Percentiles rank a stretch among this genome's conserved stretches.
phyloP scores from a whole-genome alignment of 2,329 filamentous ascomycete species.

The Ascochyta pisi region DNA sequence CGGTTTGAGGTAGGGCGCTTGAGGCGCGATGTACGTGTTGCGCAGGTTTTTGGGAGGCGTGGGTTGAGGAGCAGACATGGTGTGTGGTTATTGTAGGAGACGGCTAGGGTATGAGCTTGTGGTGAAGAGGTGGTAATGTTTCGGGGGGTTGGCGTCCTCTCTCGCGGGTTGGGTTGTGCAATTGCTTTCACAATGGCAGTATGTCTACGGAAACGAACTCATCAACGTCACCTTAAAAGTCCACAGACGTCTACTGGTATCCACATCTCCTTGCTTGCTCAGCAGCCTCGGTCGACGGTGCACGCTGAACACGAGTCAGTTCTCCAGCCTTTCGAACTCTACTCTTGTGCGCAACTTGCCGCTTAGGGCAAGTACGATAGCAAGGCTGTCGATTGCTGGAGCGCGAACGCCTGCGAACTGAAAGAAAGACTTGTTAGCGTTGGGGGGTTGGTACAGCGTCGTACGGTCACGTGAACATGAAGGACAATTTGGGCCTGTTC shows the following conservation, averaged over 20 bases:
- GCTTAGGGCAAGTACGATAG: conserved; percentile 27
- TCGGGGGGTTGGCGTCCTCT: too few relatives aligned
- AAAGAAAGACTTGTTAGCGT: conserved; percentile 19
- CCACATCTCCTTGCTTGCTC: conserved; percentile 1
- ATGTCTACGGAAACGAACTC: not conserved
- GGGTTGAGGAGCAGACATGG: not conserved
- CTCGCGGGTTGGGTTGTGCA: too few relatives aligned
- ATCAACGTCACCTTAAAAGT: not conserved
- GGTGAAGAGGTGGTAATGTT: too few relatives aligned
- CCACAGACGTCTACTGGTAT: not conserved
- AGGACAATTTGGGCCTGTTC: not conserved
- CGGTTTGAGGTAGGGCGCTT: conserved; percentile 23
- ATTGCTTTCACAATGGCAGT: too few relatives aligned
- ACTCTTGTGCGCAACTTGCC: conserved; percentile 26
- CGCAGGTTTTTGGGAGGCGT: conserved; percentile 20
- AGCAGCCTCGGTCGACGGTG: conserved; percentile 1
- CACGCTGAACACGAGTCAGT: conserved; percentile 1
- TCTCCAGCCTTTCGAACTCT: not conserved
- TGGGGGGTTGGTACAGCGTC: conserved; percentile 20
- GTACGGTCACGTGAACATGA: conserved; percentile 24
- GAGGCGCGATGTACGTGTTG: conserved; percentile 29
- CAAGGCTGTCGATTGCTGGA: conserved; percentile 40
- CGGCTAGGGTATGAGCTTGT: too few relatives aligned
- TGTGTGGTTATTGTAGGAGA: not conserved
- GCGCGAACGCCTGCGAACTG: conserved; percentile 37